These are phyloP conservation scores for Hypericum androsaemum DNA, from an alignment of 345 rosid species.

Conservation along the genomic window DNA sequence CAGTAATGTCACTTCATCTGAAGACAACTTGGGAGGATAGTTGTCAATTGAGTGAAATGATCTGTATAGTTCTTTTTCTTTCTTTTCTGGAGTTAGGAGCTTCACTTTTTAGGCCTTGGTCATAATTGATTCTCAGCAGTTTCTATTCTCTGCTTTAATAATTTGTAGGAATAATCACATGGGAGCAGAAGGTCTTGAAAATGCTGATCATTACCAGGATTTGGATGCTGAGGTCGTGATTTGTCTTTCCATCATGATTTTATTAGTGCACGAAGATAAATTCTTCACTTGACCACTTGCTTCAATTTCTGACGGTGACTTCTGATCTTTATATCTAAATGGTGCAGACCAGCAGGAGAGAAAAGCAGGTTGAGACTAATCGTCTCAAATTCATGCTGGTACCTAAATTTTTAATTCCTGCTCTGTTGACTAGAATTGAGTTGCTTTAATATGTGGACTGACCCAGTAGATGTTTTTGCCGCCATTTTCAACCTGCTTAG, in stretches of 20 bases:
- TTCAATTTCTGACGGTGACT: slow-evolving; percentile 3
- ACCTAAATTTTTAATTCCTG: slow-evolving; percentile 15
- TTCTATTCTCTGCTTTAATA: slow-evolving; percentile 8
- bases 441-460: slow-evolving; percentile 6
- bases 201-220: slow-evolving; percentile 27
- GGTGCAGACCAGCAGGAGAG: slow-evolving; percentile 37
- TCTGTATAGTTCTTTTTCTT: too few species aligned
- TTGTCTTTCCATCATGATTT: not conserved
- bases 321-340: slow-evolving; percentile 16
- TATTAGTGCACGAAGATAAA: not conserved
- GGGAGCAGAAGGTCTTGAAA: slow-evolving; percentile 16
- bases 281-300: slow-evolving; percentile 4
- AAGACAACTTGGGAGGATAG: not conserved
- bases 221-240: slow-evolving; percentile 42
- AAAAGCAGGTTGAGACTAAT: slow-evolving; percentile 44
- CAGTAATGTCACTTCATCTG: not conserved
- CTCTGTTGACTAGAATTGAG: slow-evolving; percentile 6
- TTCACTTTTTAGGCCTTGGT: not conserved
- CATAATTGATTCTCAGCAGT: not conserved
- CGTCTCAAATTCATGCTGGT: slow-evolving; percentile 76
- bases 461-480: slow-evolving; percentile 1
- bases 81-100: not conserved
- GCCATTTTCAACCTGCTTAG: slow-evolving; percentile 31
- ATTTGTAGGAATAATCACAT: slow-evolving; percentile 28
- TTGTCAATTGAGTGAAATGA: not conserved